Conservation (phyloP, 768 basidiomycete species). For the Roridomyces roridus region DNA sequence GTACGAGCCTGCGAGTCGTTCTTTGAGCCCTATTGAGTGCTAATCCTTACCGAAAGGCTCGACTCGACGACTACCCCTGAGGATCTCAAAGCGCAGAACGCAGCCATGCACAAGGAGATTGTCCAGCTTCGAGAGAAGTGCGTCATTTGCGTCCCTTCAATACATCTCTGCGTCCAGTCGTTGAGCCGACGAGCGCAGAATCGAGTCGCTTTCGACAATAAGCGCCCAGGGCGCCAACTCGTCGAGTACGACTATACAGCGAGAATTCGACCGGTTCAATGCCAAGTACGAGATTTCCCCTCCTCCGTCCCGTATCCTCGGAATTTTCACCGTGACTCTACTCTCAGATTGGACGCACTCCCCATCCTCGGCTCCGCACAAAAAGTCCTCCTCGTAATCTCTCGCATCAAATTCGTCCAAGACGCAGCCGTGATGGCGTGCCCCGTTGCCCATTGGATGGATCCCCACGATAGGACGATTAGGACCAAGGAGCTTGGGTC, state of each 20-base stretch:
- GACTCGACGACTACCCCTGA: background rate
- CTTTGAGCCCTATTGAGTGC: too few relatives aligned
- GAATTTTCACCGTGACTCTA: background rate
- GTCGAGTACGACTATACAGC: too few relatives aligned
- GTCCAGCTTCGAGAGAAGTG: background rate
- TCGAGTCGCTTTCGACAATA: too few relatives aligned
- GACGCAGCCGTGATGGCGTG: constrained; percentile 7
- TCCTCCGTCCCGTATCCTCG: too few relatives aligned
- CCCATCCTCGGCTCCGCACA: background rate
- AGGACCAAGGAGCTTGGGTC: background rate
- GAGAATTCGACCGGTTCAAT: too few relatives aligned
- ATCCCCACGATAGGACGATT: constrained; percentile 6
- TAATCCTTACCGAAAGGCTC: too few relatives aligned
- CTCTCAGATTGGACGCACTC: constrained; percentile 9
- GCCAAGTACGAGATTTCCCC: constrained; percentile 8
- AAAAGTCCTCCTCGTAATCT: background rate
- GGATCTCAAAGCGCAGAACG: constrained; percentile 3
- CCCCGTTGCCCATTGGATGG: constrained; percentile 4
- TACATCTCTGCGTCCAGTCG: background rate
- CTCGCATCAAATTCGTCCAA: constrained; percentile 11
- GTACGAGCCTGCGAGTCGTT: too few relatives aligned
- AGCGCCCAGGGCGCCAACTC: too few relatives aligned
- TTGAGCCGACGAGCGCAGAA: too few relatives aligned
- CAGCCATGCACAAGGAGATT: constrained; percentile 3
- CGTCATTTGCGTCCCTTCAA: background rate